Percentiles rank a stretch among this genome's conserved stretches.
phyloP scores from a whole-genome alignment of 2,329 filamentous ascomycete species.

The Fusarium tricinctum region DNA sequence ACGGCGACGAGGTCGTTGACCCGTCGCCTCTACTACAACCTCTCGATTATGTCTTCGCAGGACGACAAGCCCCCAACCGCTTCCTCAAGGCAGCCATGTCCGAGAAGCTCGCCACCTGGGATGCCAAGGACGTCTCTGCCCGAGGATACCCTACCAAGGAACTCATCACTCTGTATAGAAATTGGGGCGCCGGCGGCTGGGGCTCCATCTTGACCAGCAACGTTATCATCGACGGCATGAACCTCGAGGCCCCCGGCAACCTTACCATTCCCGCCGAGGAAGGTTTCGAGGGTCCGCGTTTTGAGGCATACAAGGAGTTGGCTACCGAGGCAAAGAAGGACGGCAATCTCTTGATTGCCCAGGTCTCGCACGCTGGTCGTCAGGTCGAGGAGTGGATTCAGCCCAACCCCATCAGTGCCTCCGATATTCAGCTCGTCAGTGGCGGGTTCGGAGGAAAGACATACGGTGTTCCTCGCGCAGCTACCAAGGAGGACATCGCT shows the following conservation, averaged over 20 bases:
- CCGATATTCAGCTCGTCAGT: conserved; percentile 66
- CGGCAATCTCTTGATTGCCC: conserved; percentile 27
- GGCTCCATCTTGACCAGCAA: conserved; percentile 33
- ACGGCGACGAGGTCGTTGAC: conserved; percentile 29
- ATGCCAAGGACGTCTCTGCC: conserved; percentile 30
- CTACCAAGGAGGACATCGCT: conserved; percentile 35
- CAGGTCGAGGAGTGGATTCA: conserved; percentile 39
- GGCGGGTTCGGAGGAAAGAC: conserved; percentile 64
- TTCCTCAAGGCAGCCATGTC: conserved; percentile 42
- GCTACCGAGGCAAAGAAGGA: conserved; percentile 23
- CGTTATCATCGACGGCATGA: conserved; percentile 29
- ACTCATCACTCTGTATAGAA: conserved; percentile 31
- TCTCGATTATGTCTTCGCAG: conserved; percentile 31
- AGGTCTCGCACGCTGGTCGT: conserved; percentile 36
- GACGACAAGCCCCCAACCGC: conserved; percentile 27
- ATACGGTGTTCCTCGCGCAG: conserved; percentile 52
- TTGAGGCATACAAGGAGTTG: conserved; percentile 34
- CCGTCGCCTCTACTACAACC: conserved; percentile 30
- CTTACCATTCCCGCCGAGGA: conserved; percentile 16
- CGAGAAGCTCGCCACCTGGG: conserved; percentile 36
- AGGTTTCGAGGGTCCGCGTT: conserved; percentile 28
- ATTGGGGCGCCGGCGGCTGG: conserved; percentile 37
- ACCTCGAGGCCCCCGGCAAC: conserved; percentile 34
- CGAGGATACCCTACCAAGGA: conserved; percentile 33
- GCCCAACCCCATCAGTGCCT: conserved; percentile 59